Evolutionary conservation across 1,139 yeast genomes (phyloP), one percentile per base, ranked within the genome.

Genomic region (Zhuliangozyma blackwelliae): DNA sequence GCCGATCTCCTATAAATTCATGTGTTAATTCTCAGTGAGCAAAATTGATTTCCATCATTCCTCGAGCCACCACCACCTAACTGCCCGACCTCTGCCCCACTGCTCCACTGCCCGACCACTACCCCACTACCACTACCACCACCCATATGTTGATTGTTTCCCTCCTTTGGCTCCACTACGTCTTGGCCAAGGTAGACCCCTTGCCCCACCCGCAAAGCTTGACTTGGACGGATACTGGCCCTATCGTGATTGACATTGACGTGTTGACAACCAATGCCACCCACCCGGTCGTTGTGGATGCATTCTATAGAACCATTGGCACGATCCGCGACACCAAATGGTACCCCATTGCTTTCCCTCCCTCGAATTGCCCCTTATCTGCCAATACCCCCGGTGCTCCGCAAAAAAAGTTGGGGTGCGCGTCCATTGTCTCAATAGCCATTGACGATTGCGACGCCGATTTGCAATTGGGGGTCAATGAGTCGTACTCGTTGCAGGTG

Each of bases 381-480:
- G 11, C 37, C 52, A 10, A 43, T 43, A 3, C 29, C 39, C 2
- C 25, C 28, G 7, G 16, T 35, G 3, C 19, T 32, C 10, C 25
- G 25, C 16, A 34, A 33, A 19, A 35, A 40, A 25, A 16, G 16
- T 16, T 16, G 16, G 16, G 21, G 10, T 25, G 11, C 25, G 26
- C 23, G 12, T 5, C 23, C 3, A 2, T 9, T 23, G 20, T n/a
- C 12, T 7, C 4, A 10, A 6, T 59, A 9, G 33, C 33, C 5
- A 48, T 68, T 25, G 50, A 47, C 2, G 61, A 64, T 39, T 38
- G 43, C 33, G 47, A 50, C 12, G 62, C 63, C 7, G 62, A 54
- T 26, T 50, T 70, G 35, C 71, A 66, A 45, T 50, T 61, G 28
- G 72, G 68, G 4, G 72, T 68, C 13, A 61, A 69, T 45, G 76